Conservation (phyloP, 2,329 filamentous ascomycete genomes). For the Colletotrichum lini region DNA sequence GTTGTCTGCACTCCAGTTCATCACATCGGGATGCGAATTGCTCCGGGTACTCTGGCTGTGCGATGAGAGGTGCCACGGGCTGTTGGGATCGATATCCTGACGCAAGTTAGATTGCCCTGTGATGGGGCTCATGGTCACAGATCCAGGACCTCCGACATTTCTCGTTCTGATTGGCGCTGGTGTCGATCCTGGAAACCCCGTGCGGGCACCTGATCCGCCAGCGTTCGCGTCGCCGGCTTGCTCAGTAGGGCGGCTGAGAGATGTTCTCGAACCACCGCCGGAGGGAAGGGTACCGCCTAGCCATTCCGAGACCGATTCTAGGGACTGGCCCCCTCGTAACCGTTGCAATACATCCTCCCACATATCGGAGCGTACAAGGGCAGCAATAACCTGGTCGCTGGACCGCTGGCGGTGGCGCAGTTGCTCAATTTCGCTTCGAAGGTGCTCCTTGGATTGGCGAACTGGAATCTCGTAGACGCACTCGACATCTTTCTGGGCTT, state of each 20-base stretch:
- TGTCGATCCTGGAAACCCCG: conserved; percentile 42
- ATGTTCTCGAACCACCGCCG: conserved; percentile 49
- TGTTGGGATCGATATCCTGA: conserved; percentile 59
- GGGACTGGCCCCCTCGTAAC: conserved; percentile 66
- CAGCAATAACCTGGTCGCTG: conserved; percentile 69
- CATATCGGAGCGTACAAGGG: conserved; percentile 64
- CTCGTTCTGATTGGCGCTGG: conserved; percentile 45
- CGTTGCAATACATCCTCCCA: conserved; percentile 69
- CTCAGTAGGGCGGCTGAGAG: conserved; percentile 48
- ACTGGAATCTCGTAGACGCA: conserved; percentile 75
- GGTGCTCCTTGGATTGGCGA: conserved; percentile 74
- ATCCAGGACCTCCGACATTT: conserved; percentile 29
- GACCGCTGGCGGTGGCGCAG: conserved; percentile 68
- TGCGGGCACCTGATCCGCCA: conserved; percentile 45
- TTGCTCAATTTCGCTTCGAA: conserved; percentile 72
- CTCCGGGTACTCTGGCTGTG: conserved; percentile 63
- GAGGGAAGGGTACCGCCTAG: conserved; percentile 55
- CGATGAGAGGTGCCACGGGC: conserved; percentile 64
- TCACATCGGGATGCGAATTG: conserved; percentile 61
- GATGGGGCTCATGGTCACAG: conserved; percentile 49
- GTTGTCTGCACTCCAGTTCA: conserved; percentile 61
- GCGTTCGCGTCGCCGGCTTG: conserved; percentile 44
- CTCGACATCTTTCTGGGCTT: conserved; percentile 66
- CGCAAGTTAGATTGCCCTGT: conserved; percentile 50
- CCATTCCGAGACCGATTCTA: conserved; percentile 71